Evolutionary conservation across 371 early-diverging fungal genomes (phyloP), one percentile per base, ranked within the genome.

Genomic region (Mucor ambiguus): DNA sequence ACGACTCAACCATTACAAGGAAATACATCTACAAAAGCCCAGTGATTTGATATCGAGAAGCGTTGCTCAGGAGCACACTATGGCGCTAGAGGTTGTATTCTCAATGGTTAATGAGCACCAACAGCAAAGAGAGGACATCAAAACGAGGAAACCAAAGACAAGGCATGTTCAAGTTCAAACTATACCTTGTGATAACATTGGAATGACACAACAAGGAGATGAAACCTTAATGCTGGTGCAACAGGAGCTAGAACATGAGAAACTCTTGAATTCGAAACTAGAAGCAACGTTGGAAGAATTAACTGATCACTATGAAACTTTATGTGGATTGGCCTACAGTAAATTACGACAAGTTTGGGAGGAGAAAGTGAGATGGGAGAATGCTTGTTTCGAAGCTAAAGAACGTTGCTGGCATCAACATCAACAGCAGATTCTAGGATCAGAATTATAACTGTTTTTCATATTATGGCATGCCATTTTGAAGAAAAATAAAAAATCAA

Each of bases 331-430:
- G 41, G 85, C 87, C 1, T 85, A 83, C 69, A 78, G 80, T 62
- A 86, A 84, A 56, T 61, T 86, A 8, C 74, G 83, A 57, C 79
- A 83, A 49, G 73, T 87, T 4, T 81, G 77, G 79, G 77, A 81
- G 69, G 81, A 81, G 61, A 76, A 75, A 16, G 55, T 63, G 24
- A 70, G 67, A 10, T 79, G 81, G 79, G 79, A 79, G 58, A 67
- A 65, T 26, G 74, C 78, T 29, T 80, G 73, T 41, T 62, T 70
- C 16, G 69, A 77, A 43, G 61, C 70, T 5, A 64, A 66, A 58
- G 72, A 74, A n/a, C 48, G 41, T 38, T 70, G 58, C 35, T 75
- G 67, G 64, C 60, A 62, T 41, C 73, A 67, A n/a, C 73, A 74
- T 41, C 66, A 69, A 29, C 63, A 69, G 10, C 56, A 59, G 8